Base-by-base conservation (phyloP, 768 basidiomycete species). In the Agrocybe pediades region DNA sequence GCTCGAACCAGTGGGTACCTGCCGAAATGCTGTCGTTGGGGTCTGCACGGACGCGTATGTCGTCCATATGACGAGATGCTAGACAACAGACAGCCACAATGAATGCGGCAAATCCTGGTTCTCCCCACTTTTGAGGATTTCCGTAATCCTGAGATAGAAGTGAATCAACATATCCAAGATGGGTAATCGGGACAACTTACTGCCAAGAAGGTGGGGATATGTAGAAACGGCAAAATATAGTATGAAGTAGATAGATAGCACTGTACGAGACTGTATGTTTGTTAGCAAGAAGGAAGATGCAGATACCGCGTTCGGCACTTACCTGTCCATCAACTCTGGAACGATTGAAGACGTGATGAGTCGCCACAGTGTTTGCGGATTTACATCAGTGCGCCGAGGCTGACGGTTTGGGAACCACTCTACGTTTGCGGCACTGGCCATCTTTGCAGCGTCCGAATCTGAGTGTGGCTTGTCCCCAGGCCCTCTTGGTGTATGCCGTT, bases 281-380 rank as follows among this genome's bases (percentile, higher is more conserved):
- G 46, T 24, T 43, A 43, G 46, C 45, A 50, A 51, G 23, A 48
- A 33, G 53, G 51, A 49, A 51, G 51, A 61, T 41, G 59, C 56
- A 60, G 53, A 57, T 47, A 24, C 45, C 49, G 21, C 23, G 30
- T 27, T 47, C 47, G 17, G n/a, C 21, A 51, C 78, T 63, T 61
- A 92, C 94, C 83, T 93, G 70, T 97, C 94, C 92, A 97, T 95
- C 48, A 96, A 77, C 63, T 95, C 92, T 8, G 94, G 92, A 3
- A 84, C 83, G 51, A 96, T 93, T 51, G 86, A 83, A 1, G 90
- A 87, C 1, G 94, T 95, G 63, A 95, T 88, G 17, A 89, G 77
- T 54, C 88, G 84, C 94, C 94, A 97, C 4, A 92, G 72, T 8
- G 84, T 84, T 71, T 95, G 92, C 9, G 95, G 92, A 63, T 95